Evolutionary conservation across 306 rosid genomes (phyloP).

Genomic region (Fagus crenata): DNA sequence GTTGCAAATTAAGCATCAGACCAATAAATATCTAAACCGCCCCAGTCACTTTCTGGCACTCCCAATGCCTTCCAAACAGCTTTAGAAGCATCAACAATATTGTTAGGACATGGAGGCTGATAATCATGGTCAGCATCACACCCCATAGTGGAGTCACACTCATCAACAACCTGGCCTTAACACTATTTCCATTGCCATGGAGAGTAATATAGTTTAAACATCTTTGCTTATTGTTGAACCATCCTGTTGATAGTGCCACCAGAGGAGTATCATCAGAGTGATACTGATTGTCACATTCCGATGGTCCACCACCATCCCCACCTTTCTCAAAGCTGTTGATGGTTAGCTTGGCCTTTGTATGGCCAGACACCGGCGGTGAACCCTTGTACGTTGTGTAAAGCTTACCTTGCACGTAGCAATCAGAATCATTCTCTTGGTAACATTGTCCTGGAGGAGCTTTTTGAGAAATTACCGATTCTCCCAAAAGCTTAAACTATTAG

Average conservation of each 20-base stretch:
- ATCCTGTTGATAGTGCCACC: constrained; percentile 15
- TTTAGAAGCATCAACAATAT: constrained; percentile 45
- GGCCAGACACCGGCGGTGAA: constrained; percentile 27
- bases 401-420: constrained; percentile 21
- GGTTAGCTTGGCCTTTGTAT: constrained; percentile 47
- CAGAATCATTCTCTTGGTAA: constrained; percentile 12
- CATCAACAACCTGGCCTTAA: constrained; percentile 60
- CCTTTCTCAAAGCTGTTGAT: constrained; percentile 41
- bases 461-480: no score
- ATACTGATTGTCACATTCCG: constrained; percentile 35
- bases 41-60: constrained; percentile 33
- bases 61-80: constrained; percentile 52
- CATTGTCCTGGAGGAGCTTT: constrained; percentile 33
- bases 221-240: constrained; percentile 38
- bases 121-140: constrained; percentile 47
- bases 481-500: no score
- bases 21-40: constrained; percentile 24
- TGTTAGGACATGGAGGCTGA: constrained; percentile 39
- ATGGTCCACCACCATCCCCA: constrained; percentile 40
- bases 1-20: constrained; percentile 24
- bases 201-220: constrained; percentile 42
- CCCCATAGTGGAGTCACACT: constrained; percentile 59
- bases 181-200: constrained; percentile 46
- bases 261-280: constrained; percentile 35
- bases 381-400: constrained; percentile 26